Percentiles rank a stretch among this genome's conserved stretches.
phyloP scores from a whole-genome alignment of 208 protist species.

The Ichthyophonus hoferi region DNA sequence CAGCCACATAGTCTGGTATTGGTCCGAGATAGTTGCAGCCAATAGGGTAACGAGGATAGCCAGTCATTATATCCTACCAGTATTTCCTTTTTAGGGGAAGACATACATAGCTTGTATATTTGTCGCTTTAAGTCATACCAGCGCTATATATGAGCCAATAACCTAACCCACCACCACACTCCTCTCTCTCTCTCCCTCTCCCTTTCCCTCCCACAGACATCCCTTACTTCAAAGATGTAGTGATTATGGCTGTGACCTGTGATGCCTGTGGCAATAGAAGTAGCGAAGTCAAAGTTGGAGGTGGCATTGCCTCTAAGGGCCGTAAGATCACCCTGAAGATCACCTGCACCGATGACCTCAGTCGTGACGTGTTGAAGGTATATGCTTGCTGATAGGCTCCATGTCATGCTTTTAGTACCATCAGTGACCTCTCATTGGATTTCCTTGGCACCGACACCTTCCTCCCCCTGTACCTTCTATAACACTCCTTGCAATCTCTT shows the following conservation, averaged over 20 bases:
- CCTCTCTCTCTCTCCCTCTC: too few species aligned
- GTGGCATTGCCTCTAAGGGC: conserved; percentile 60
- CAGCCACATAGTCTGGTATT: too few species aligned
- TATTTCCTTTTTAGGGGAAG: too few species aligned
- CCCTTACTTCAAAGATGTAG: conserved; percentile 74
- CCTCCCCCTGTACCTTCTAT: not conserved
- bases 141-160: too few species aligned
- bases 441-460: not conserved
- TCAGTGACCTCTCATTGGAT: not conserved
- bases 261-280: conserved; percentile 66
- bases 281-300: conserved; percentile 71
- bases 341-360: conserved; percentile 59
- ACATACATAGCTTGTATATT: too few species aligned
- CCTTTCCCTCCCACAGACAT: conserved; percentile 54
- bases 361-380: conserved; percentile 69
- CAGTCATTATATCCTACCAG: too few species aligned
- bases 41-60: too few species aligned
- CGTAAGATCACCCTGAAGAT: conserved; percentile 54
- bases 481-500: not conserved
- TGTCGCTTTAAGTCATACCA: too few species aligned
- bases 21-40: too few species aligned
- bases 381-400: too few species aligned
- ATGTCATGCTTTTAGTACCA: too few species aligned
- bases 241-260: conserved; percentile 69
- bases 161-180: too few species aligned